A percentile compares a stretch with the other conserved stretches of the same genome.
These are phyloP conservation scores for Macadamia integrifolia DNA, from an alignment of 164 flowering plant species.

Conservation along the genomic window DNA sequence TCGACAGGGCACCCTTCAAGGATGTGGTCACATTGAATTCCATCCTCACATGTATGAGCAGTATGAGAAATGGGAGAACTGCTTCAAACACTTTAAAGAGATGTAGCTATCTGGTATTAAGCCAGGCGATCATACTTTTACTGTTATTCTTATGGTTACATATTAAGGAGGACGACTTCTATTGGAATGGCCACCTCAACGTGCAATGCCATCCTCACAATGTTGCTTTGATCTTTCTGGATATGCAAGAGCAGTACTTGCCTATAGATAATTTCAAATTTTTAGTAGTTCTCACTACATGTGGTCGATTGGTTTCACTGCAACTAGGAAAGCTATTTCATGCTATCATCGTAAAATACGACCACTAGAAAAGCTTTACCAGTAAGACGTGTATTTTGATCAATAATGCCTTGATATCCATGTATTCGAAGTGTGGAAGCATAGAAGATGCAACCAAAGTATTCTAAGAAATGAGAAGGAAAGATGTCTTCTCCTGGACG, in stretches of 20 bases:
- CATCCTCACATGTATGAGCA: conserved; percentile 27
- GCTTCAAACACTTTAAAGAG: conserved; percentile 19
- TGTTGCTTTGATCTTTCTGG: conserved; percentile 22
- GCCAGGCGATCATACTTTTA: conserved; percentile 27
- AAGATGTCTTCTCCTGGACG: conserved; percentile 36
- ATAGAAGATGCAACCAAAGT: conserved; percentile 22
- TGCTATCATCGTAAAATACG: conserved; percentile 15
- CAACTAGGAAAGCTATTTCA: conserved; percentile 29
- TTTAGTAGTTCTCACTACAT: conserved; percentile 28
- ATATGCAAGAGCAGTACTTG: conserved; percentile 18
- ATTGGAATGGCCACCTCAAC: conserved; percentile 7
- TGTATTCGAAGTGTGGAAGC: conserved; percentile 38
- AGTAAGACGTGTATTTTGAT: conserved; percentile 7
- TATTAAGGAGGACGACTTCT: conserved; percentile 14
- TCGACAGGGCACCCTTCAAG: conserved; percentile 15
- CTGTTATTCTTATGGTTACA: conserved; percentile 27
- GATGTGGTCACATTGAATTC: conserved; percentile 35
- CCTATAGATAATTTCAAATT: conserved; percentile 22
- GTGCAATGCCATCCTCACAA: conserved; percentile 23
- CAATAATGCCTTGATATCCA: conserved; percentile 27
- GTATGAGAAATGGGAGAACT: conserved; percentile 17
- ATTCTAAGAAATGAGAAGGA: conserved; percentile 19
- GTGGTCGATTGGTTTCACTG: conserved; percentile 25
- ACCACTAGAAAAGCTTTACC: not conserved
- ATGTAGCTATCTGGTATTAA: conserved; percentile 21